Evolutionary conservation across 495 filamentous ascomycete species (phyloP), one percentile per base, ranked within the genome.

Genomic region (Neurospora sp.): DNA sequence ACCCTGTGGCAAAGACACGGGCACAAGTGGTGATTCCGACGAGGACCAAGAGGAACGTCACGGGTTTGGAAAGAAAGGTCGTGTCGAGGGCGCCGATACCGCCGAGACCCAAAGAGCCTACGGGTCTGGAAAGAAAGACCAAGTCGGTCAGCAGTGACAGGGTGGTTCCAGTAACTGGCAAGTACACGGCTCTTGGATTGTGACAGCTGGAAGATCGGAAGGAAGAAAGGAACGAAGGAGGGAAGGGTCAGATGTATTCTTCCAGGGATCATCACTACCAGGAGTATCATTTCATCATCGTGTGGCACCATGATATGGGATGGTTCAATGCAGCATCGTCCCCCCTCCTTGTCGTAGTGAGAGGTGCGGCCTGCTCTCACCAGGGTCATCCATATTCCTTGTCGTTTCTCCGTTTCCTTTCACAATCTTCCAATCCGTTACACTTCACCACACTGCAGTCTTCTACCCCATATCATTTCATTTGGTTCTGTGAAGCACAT

Each of bases 101-200:
- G 12, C 27, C 12, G 6, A 61, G 27, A 61, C 53, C 53, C 12
- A 61, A 31, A 27, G 70, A 37, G 39, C 14, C 41, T 35, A 75
- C 65, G 12, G 74, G 69, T 0, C 42, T 75, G 61, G 74, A 72
- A 69, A 73, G 65, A 41, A 31, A 41, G 39, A 53, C 59, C 2
- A 70, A 70, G 44, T 40, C 44, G 14, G 42, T n/a, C 18, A 71
- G 39, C 22, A 31, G 9, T 35, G 59, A 39, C 9, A 73, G 71
- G 68, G 70, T 53, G 65, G 40, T 72, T 31, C 71, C 72, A 10
- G 69, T 78, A 20, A 72, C 70, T 38, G 78, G 78, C 12, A 76
- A 78, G 42, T 82, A 79, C 70, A 73, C 74, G 40, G 75, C 79
- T 35, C 59, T 79, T 47, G 79, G 79, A 0, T 40, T 78, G 31